Conservation (phyloP, 1,284 basidiomycete species). For the Puccinia novopanici region DNA sequence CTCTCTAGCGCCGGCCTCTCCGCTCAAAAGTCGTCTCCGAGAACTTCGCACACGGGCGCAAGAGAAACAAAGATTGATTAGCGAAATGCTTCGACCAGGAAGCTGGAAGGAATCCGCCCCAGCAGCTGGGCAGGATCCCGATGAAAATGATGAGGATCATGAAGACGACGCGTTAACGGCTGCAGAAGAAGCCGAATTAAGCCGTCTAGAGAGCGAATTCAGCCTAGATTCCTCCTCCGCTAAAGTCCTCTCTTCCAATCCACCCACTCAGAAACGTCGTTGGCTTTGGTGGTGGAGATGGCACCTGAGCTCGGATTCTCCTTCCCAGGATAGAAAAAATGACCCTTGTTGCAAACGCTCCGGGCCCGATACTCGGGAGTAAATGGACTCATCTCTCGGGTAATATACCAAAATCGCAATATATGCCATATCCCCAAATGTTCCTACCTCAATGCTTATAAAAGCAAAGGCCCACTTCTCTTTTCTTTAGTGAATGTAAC, state of each 20-base stretch:
- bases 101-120: not conserved
- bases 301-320: slow-evolving; percentile 11
- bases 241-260: not conserved
- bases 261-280: slow-evolving; percentile 1
- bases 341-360: slow-evolving; percentile 1
- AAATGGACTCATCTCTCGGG: not conserved
- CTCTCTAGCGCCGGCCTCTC: slow-evolving; percentile 21
- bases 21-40: slow-evolving; percentile 31
- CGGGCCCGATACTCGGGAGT: slow-evolving; percentile 6
- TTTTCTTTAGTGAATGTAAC: too few relatives aligned
- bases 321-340: not conserved
- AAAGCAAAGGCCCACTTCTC: not conserved
- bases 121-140: not conserved
- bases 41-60: slow-evolving; percentile 29
- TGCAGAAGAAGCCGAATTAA: slow-evolving; percentile 49
- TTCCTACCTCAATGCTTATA: not conserved
- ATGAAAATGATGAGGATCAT: slow-evolving; percentile 13
- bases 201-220: slow-evolving; percentile 37
- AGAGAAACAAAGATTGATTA: slow-evolving; percentile 42
- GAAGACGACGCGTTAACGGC: slow-evolving; percentile 30
- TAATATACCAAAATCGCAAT: not conserved
- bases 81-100: slow-evolving; percentile 25
- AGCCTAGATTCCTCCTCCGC: slow-evolving; percentile 20
- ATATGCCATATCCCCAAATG: not conserved
- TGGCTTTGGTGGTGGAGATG: slow-evolving; percentile 40